Percentiles rank a stretch among this genome's conserved stretches.
These are phyloP conservation scores for Debaryomyces udenii DNA, from an alignment of 1,139 yeast species.

Conservation along the genomic window DNA sequence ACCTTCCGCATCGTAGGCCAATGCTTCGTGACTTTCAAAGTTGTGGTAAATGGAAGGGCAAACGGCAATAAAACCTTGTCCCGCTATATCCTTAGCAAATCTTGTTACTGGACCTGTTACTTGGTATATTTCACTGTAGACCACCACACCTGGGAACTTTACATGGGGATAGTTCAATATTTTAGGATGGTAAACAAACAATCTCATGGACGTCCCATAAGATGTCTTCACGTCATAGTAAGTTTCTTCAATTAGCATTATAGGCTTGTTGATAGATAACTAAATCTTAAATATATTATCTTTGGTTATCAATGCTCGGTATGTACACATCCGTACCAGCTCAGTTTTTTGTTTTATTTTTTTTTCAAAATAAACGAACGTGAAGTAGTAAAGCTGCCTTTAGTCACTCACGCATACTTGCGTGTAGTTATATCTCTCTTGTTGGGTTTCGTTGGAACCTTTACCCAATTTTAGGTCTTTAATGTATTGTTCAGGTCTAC, in stretches of 20 bases:
- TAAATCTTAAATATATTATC: neutral
- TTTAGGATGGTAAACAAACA: slow-evolving; percentile 68
- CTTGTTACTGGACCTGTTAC: slow-evolving; percentile 79
- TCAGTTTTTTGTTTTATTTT: no score
- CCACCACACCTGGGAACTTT: slow-evolving; percentile 78
- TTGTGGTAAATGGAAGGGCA: slow-evolving; percentile 83
- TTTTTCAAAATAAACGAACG: no score
- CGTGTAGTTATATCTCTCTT: no score
- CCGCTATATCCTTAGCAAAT: slow-evolving; percentile 77
- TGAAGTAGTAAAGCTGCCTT: no score
- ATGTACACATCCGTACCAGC: slow-evolving; percentile 1
- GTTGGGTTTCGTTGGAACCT: no score
- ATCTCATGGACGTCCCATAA: slow-evolving; percentile 67
- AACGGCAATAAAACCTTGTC: slow-evolving; percentile 77
- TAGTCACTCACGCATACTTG: no score
- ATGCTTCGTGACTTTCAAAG: slow-evolving; percentile 63
- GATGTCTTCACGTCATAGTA: slow-evolving; percentile 68
- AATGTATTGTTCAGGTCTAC: no score
- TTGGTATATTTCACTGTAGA: slow-evolving; percentile 80
- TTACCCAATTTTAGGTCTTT: no score
- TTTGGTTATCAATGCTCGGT: slow-evolving; percentile 1
- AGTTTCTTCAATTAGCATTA: slow-evolving; percentile 70
- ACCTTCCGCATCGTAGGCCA: slow-evolving; percentile 72
- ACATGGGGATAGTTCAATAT: slow-evolving; percentile 74
- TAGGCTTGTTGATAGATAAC: neutral